Base-by-base conservation (phyloP, 805 yeast species). In the Zygotorulaspora chibaensis region DNA sequence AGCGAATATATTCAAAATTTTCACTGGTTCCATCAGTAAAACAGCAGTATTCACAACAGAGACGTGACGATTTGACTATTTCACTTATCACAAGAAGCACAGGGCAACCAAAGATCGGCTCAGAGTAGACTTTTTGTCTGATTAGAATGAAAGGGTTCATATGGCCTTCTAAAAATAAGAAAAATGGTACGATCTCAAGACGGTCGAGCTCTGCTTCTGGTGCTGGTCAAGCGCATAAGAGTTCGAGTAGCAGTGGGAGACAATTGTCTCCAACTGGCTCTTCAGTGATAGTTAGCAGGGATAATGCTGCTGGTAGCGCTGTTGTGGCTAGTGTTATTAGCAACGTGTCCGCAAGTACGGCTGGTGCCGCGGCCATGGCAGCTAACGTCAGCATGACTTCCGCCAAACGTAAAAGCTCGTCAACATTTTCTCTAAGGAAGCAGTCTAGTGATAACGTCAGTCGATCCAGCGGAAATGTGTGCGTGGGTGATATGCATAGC, bases 151-250 rank as follows among this genome's bases (percentile, higher is more conserved):
- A 55, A 42, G 50, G 55, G 15, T 50, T 57, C 42, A 47, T 57
- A 40, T 57, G 61, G 61, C 55, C 59, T 23, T 52, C 57, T 7
- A 55, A 48, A 51, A 46, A 50, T 40, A 53, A 49, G 38, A 55
- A 51, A 31, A 39, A 35, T 41, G 42, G 44, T 9, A 29, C 40
- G 9, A 12, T 25, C 6, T 33, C 36, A 20, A 33, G 36, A 16
- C 36, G 36, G 13, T 16, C 36, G 11, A 33, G 36, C 13, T 33
- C 36, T 13, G 36, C 36, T 10, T 33, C 36, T 5, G 36, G 36
- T 13, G 20, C 18, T 33, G 20, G 20, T 10, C 36, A 33, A 33
- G 13, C 12, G 12, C 12, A 11, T 17, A 33, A 33, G 20, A 33
- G 20, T 33, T 33, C 36, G 16, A 33, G 36, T 16, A 10, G 12